phyloP scores from a whole-genome alignment of 2,329 filamentous ascomycete genomes.

The Fusarium miscanthi region DNA sequence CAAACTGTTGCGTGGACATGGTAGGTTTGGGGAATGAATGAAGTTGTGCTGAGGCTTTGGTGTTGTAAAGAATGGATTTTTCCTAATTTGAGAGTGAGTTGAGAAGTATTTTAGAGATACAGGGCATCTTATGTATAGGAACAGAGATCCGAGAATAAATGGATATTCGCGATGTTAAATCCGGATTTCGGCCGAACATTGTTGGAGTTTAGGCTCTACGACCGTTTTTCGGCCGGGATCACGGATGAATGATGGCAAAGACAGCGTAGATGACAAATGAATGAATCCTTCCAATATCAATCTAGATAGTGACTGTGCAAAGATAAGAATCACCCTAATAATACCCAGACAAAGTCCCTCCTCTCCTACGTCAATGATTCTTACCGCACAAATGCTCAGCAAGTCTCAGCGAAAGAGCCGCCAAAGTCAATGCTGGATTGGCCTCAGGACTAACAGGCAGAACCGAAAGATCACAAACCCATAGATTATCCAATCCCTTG shows the following conservation, averaged over 20 bases:
- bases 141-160: not conserved
- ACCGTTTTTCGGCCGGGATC: not conserved
- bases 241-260: not conserved
- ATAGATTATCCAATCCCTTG: constrained; percentile 21
- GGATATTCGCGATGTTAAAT: not conserved
- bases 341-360: rapidly evolving
- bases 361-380: not conserved
- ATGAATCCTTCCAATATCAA: not conserved
- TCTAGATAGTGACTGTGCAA: not conserved
- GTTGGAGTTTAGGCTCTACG: not conserved
- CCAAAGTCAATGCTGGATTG: constrained; percentile 24
- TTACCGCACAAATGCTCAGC: constrained; percentile 12
- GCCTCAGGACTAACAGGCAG: constrained; percentile 29
- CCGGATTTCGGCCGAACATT: constrained; percentile 16
- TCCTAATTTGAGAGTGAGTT: rapidly evolving
- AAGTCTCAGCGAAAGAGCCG: constrained; percentile 24
- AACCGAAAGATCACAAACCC: constrained; percentile 32
- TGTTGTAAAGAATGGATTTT: rapidly evolving
- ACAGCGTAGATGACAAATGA: not conserved
- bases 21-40: too few species aligned
- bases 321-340: rapidly evolving
- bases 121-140: not conserved
- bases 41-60: not conserved
- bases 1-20: not conserved
- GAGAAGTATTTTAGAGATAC: rapidly evolving